Percentiles rank a stretch among this genome's conserved stretches.
Evolutionary conservation across 1,139 yeast genomes (phyloP).

Genomic region (Zygoascus hellenicus): DNA sequence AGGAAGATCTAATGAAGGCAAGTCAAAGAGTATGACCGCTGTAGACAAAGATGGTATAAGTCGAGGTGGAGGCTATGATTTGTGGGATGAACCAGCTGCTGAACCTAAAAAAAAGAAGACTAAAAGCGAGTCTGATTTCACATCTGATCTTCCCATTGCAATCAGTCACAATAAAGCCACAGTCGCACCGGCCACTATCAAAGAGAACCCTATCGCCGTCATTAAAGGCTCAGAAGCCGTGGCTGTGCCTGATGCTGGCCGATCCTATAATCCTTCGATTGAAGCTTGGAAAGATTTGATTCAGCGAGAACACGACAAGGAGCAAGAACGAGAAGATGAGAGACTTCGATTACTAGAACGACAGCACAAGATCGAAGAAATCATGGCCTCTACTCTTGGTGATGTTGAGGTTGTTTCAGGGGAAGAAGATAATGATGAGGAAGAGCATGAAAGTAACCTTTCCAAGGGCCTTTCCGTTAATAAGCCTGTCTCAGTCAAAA

Average conservation of each 20-base stretch:
- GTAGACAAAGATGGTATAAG: conserved; percentile 60
- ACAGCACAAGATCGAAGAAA: conserved; percentile 54
- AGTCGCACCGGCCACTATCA: conserved; percentile 41
- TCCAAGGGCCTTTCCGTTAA: conserved; percentile 54
- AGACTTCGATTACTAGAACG: conserved; percentile 54
- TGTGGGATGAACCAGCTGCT: conserved; percentile 51
- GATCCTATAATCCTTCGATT: conserved; percentile 86
- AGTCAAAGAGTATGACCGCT: conserved; percentile 40
- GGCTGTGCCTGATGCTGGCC: conserved; percentile 73
- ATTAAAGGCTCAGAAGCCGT: conserved; percentile 29
- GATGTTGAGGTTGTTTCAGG: conserved; percentile 42
- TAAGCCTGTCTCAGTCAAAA: conserved; percentile 60
- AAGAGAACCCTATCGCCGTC: conserved; percentile 47
- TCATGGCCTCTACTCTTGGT: conserved; percentile 50
- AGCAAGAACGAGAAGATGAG: conserved; percentile 61
- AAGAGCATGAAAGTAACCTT: conserved; percentile 17
- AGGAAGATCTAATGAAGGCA: conserved; percentile 61
- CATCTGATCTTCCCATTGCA: conserved; percentile 17
- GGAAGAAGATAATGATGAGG: conserved; percentile 32
- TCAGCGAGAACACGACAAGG: conserved; percentile 58
- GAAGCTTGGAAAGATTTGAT: conserved; percentile 78
- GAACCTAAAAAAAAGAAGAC: conserved; percentile 22
- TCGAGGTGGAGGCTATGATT: conserved; percentile 49
- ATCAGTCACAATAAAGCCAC: conserved; percentile 19
- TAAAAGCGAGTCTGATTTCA: conserved; percentile 10